phyloP scores from a whole-genome alignment of 352 stramenopile genomes.

The Phytophthora constricta region DNA sequence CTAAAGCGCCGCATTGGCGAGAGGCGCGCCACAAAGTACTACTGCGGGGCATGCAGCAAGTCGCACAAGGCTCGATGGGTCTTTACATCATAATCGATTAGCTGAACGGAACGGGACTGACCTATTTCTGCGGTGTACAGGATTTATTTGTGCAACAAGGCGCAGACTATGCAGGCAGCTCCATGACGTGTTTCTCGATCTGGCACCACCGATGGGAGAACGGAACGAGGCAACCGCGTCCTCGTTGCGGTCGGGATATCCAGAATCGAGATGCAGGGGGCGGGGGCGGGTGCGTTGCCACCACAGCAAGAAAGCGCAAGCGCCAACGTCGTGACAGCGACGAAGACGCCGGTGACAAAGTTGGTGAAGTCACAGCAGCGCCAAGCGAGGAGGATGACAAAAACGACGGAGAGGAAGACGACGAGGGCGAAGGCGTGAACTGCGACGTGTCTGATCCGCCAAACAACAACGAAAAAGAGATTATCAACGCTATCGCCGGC shows the following conservation, averaged over 20 bases:
- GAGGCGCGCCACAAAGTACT: constrained; percentile 11
- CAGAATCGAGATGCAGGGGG: background rate
- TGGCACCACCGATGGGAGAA: constrained; percentile 1
- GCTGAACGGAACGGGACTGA: background rate
- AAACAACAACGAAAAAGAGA: background rate
- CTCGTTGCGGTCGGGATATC: background rate
- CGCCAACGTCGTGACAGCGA: too few species aligned
- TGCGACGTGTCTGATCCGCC: background rate
- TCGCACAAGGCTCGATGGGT: constrained; percentile 14
- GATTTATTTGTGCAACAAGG: background rate
- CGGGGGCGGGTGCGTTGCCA: background rate
- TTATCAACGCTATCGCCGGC: too few species aligned
- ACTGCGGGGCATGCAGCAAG: constrained; percentile 8
- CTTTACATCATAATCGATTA: background rate
- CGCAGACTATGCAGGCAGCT: background rate
- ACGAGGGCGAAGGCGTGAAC: background rate
- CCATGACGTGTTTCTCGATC: background rate
- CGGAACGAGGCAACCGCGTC: background rate
- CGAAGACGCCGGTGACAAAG: background rate
- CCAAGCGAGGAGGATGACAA: background rate
- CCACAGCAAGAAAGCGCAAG: background rate
- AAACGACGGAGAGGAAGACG: background rate
- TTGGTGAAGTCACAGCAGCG: too few species aligned
- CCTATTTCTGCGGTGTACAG: too few species aligned
- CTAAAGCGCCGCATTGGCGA: constrained; percentile 8